phyloP scores from a whole-genome alignment of 1,284 basidiomycete species.

The Pholiota adiposa region DNA sequence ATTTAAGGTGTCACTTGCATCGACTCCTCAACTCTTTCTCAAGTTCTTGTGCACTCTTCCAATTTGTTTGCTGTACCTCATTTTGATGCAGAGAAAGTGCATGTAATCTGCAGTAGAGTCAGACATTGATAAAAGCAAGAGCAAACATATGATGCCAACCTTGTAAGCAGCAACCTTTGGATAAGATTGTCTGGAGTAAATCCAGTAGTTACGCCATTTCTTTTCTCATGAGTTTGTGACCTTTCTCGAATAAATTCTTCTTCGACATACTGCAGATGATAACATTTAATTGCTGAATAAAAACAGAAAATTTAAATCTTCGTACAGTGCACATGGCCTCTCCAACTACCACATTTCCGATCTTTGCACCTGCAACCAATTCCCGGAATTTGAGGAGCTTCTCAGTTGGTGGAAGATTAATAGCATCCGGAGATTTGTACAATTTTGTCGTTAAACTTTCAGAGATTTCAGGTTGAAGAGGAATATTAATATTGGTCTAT shows the following conservation, averaged over 20 bases:
- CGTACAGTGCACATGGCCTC: conserved; percentile 58
- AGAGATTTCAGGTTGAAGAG: conserved; percentile 37
- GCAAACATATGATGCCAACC: conserved; percentile 42
- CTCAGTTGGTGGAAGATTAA: conserved; percentile 48
- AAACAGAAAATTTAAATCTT: not conserved
- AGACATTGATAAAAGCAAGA: not conserved
- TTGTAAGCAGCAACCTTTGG: conserved; percentile 64
- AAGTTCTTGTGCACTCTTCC: conserved; percentile 51
- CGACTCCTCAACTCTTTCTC: conserved; percentile 36
- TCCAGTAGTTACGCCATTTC: conserved; percentile 16
- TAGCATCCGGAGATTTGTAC: conserved; percentile 50
- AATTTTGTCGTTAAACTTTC: conserved; percentile 33
- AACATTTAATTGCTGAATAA: not conserved
- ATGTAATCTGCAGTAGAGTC: conserved; percentile 41
- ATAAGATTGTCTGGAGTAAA: conserved; percentile 66
- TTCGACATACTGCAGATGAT: conserved; percentile 61
- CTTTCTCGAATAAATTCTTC: conserved; percentile 72
- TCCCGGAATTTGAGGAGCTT: conserved; percentile 57
- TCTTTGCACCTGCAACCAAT: conserved; percentile 57
- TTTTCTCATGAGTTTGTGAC: conserved; percentile 16
- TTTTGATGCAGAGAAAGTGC: conserved; percentile 51
- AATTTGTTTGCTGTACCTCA: conserved; percentile 48
- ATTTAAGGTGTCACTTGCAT: not conserved
- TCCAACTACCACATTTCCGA: conserved; percentile 54
- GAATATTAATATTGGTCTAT: conserved; percentile 60